Evolutionary conservation across 371 early-diverging fungal species (phyloP), one percentile per base, ranked within the genome.

Genomic region (Rhizopus stolonifer): DNA sequence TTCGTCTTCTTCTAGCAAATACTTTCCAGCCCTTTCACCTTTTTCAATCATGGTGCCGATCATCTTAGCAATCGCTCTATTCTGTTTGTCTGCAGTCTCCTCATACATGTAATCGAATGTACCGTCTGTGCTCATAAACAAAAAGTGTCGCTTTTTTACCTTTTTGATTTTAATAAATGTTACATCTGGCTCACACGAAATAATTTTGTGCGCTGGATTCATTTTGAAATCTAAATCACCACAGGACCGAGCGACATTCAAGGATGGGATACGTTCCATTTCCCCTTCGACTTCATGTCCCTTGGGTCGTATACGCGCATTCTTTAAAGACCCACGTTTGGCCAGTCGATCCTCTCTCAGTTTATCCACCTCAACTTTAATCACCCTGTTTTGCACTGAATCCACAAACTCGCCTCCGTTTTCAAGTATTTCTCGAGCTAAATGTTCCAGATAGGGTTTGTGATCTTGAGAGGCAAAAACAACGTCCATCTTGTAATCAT

Each of bases 391-490:
- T 61, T 83, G 83, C 3, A 82, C 79, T 15, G 80, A 80, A 43
- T 83, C 82, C 4, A 85, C 80, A 68, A 85, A 85, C 47, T 82
- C 82, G 23, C 85, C 85, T 17, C 85, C 85, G 42, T 83, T 85
- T 33, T 79, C 81, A 34, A 81, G 61, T 19, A 85, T 82, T 39
- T 80, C 75, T 19, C 77, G 74, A 0, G 83, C 85, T 2, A 85
- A 67, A 34, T 81, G 82, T 45, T 83, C 85, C 42, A 85, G 56
- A 8, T 79, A 83, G 4, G 85, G 85, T 22, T 81, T 82, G 38
- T 86, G 86, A 49, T 86, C 86, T 43, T 82, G 80, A n/a, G 81
- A 81, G 7, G 80, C 80, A 52, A 84, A 83, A 21, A 74, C 80
- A 1, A 84, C 82, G 18, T 82, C 83, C 80, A 85, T 68, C 34